Evolutionary conservation across 495 filamentous ascomycete species (phyloP), one percentile per base, ranked within the genome.

Genomic region (Schizothecium vesticola): DNA sequence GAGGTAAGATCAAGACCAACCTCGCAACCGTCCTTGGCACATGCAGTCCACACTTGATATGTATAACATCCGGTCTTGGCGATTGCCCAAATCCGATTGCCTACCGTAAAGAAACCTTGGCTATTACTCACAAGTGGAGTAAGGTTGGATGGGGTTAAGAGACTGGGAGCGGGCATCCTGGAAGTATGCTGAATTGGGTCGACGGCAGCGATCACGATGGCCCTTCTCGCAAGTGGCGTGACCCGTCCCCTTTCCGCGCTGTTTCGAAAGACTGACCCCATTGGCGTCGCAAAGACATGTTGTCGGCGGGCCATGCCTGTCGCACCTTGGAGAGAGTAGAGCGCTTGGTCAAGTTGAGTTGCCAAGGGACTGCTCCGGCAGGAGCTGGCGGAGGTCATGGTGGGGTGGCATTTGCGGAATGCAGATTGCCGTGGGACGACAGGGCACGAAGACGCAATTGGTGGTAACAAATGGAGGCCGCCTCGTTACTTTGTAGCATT

Each of bases 11-110:
- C 61, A 33, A 61, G 33, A 61, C 29, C n/a, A 22, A 56, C 56
- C 64, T 33, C 33, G 26, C 19, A 64, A 24, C 24, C 10, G 65
- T 29, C 21, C 65, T 67, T 70, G 68, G 64, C 59, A 59, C 63
- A 56, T 43, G 31, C 59, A 56, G 22, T 28, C 58, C 58, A 23
- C 21, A 13, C 57, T 59, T 25, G 23, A 25, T 59, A 59, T 59
- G 58, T 59, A 59, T 22, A 28, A 59, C 58, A 59, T 28, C 22
- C 11, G 26, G 26, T 25, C 16, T 65, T 66, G 28, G 25, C 28
- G 43, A 22, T 26, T 25, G 24, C 11, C 11, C 31, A 12, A 11
- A 3, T 21, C 26, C 10, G 22, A 51, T 51, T 51, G 56, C 33
- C n/a, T 24, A 51, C 56, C 26, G 31, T 29, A n/a, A 26, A 58